Conservation (phyloP, 495 filamentous ascomycete genomes). For the Elaphomyces granulatus region DNA sequence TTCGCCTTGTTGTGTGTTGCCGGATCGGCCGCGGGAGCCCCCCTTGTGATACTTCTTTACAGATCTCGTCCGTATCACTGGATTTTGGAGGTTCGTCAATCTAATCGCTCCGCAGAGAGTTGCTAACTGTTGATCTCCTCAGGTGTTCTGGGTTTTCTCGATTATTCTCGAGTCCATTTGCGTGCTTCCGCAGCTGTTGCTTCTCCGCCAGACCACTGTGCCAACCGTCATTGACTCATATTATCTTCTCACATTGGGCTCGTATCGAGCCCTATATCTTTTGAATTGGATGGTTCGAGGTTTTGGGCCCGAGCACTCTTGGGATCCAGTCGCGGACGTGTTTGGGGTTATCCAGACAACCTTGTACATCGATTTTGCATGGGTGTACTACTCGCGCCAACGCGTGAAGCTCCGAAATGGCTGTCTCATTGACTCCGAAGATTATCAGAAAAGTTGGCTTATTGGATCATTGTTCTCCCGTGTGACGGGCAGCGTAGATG, state of each 20-base stretch:
- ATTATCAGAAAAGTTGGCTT: conserved; percentile 71
- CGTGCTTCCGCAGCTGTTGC: conserved; percentile 78
- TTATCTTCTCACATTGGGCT: conserved; percentile 78
- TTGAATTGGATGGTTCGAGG: conserved; percentile 76
- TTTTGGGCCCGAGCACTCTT: conserved; percentile 39
- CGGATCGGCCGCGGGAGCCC: conserved; percentile 45
- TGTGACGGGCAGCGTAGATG: conserved; percentile 16
- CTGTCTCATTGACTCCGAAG: conserved; percentile 85
- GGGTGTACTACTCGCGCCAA: conserved; percentile 91
- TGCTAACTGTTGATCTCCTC: conserved; percentile 7
- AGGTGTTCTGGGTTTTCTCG: conserved; percentile 75
- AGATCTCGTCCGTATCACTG: conserved; percentile 17
- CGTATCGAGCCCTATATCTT: conserved; percentile 83
- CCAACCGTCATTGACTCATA: conserved; percentile 93
- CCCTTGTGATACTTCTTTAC: conserved; percentile 52
- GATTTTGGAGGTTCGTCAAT: conserved; percentile 41
- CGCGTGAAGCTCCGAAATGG: conserved; percentile 86
- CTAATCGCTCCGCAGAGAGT: not conserved
- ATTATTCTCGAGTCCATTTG: conserved; percentile 82
- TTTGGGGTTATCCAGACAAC: conserved; percentile 86
- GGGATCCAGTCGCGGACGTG: conserved; percentile 59
- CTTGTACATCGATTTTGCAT: conserved; percentile 88
- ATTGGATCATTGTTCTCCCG: conserved; percentile 32
- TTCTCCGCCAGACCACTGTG: conserved; percentile 85
- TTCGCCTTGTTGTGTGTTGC: conserved; percentile 49